These are phyloP conservation scores for Sugiyamaella boreocaroliniensis DNA, from an alignment of 805 yeast genomes.

Conservation along the genomic window DNA sequence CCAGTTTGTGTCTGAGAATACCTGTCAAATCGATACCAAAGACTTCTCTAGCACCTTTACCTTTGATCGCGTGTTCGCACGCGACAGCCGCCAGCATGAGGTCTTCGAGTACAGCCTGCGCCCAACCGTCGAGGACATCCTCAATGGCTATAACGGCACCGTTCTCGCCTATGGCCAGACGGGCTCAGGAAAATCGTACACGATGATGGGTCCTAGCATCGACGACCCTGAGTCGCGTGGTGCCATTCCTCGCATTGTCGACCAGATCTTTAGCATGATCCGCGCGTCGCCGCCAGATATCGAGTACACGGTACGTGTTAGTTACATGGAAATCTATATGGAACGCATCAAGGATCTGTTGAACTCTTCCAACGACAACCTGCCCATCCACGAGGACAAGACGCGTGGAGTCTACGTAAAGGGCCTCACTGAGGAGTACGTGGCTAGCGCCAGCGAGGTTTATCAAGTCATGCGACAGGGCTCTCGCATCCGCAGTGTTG, in stretches of 20 bases:
- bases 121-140: constrained; percentile 61
- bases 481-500: constrained; percentile 46
- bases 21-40: constrained; percentile 24
- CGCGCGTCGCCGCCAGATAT: constrained; percentile 40
- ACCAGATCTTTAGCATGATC: constrained; percentile 54
- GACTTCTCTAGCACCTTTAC: constrained; percentile 37
- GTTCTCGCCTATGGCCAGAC: constrained; percentile 76
- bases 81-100: constrained; percentile 45
- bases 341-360: constrained; percentile 71
- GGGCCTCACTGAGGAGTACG: constrained; percentile 59
- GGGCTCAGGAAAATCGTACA: constrained; percentile 68
- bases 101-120: constrained; percentile 53
- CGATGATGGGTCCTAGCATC: constrained; percentile 61
- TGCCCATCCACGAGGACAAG: constrained; percentile 58
- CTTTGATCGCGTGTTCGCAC: constrained; percentile 59
- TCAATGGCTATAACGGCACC: constrained; percentile 72
- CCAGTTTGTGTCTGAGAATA: constrained; percentile 20
- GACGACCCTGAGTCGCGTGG: constrained; percentile 45
- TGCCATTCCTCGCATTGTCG: constrained; percentile 64
- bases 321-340: constrained; percentile 75
- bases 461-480: constrained; percentile 55
- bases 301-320: constrained; percentile 61
- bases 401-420: constrained; percentile 61
- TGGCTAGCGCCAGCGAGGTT: constrained; percentile 53
- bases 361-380: constrained; percentile 35